These are phyloP conservation scores for Zymoseptoria passerinii DNA, from an alignment of 2,329 filamentous ascomycete species.

Conservation along the genomic window DNA sequence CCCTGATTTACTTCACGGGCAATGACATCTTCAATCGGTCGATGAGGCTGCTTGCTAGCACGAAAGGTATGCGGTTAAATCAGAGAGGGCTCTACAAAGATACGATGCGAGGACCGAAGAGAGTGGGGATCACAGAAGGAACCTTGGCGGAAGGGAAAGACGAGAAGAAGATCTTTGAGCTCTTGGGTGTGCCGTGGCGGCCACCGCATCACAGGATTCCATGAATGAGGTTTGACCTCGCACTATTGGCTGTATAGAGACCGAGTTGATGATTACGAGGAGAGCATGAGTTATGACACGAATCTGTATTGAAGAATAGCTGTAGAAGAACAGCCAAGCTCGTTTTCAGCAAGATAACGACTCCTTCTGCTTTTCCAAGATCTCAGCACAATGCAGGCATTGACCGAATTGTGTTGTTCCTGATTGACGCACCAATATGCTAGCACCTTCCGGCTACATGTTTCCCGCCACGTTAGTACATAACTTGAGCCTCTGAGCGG, in stretches of 20 bases:
- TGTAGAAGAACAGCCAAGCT: background rate
- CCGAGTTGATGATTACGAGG: background rate
- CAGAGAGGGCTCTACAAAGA: constrained; percentile 71
- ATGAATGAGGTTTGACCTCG: constrained; percentile 35
- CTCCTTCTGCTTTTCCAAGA: background rate
- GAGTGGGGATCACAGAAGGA: constrained; percentile 58
- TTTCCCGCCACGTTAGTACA: background rate
- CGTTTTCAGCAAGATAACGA: background rate
- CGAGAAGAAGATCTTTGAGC: constrained; percentile 73
- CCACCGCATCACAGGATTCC: constrained; percentile 69
- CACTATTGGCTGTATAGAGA: background rate
- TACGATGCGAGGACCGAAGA: constrained; percentile 51
- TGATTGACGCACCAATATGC: background rate
- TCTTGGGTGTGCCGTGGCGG: constrained; percentile 76
- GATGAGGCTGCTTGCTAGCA: constrained; percentile 68
- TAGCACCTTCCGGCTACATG: background rate
- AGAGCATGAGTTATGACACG: background rate
- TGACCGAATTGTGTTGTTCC: background rate
- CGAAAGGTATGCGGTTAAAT: constrained; percentile 76
- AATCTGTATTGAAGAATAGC: background rate
- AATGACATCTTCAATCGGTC: constrained; percentile 93
- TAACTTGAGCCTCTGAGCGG: background rate
- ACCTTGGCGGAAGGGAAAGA: constrained; percentile 63
- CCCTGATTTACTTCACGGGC: constrained; percentile 89
- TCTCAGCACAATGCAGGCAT: background rate